These are phyloP conservation scores for Trichoderma arundinaceum DNA, from an alignment of 2,329 filamentous ascomycete species.

Conservation along the genomic window DNA sequence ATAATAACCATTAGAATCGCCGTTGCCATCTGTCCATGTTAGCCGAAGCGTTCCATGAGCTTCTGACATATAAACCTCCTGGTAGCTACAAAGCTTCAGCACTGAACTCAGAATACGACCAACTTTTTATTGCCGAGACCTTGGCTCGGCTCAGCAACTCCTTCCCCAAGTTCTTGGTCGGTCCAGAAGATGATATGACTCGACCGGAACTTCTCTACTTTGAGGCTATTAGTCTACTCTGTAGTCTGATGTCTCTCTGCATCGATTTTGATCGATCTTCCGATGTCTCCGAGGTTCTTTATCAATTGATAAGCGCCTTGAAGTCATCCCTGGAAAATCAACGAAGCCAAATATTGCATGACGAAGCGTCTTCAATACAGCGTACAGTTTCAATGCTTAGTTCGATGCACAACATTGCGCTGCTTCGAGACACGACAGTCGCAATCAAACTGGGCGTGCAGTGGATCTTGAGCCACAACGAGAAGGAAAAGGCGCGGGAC, in stretches of 20 bases:
- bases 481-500: constrained; percentile 49
- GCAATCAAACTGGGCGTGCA: constrained; percentile 43
- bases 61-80: constrained; percentile 55
- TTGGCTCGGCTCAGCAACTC: constrained; percentile 52
- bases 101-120: constrained; percentile 49
- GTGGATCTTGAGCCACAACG: constrained; percentile 47
- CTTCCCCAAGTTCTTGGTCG: constrained; percentile 48
- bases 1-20: constrained; percentile 47
- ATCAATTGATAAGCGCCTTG: constrained; percentile 39
- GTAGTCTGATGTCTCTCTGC: constrained; percentile 43
- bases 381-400: constrained; percentile 39
- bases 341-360: constrained; percentile 32
- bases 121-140: constrained; percentile 51
- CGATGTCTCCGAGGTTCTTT: constrained; percentile 37
- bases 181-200: constrained; percentile 45
- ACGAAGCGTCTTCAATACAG: constrained; percentile 31
- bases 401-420: constrained; percentile 46
- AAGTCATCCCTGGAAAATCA: constrained; percentile 40
- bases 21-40: constrained; percentile 57
- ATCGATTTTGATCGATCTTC: constrained; percentile 37
- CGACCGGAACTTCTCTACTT: constrained; percentile 52
- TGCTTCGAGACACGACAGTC: constrained; percentile 48
- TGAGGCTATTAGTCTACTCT: constrained; percentile 51
- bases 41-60: constrained; percentile 58
- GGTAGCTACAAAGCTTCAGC: constrained; percentile 56